Conservation (phyloP, 495 filamentous ascomycete genomes). For the Neurospora terricola region DNA sequence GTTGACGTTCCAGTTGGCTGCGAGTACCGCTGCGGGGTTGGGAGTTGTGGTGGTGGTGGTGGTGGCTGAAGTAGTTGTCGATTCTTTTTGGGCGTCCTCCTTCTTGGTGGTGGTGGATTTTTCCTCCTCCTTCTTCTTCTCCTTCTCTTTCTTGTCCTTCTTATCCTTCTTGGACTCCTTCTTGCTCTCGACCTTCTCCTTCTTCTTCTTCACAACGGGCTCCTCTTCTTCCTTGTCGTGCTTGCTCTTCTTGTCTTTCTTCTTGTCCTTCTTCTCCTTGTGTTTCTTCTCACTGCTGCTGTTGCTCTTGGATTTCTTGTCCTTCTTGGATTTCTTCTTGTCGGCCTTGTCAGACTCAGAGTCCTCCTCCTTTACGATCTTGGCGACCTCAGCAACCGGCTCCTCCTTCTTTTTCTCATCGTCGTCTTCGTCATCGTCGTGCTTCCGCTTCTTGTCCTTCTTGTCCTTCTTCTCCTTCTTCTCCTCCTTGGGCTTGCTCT, state of each 20-base stretch:
- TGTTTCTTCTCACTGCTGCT: slow-evolving; percentile 2
- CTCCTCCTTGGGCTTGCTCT: not conserved
- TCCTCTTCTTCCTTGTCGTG: not conserved
- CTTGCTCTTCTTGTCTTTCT: slow-evolving; percentile 1
- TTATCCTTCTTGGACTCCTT: slow-evolving; percentile 5
- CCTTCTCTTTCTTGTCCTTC: slow-evolving; percentile 9
- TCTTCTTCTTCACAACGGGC: not conserved
- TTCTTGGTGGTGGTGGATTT: not conserved
- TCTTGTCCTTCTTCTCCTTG: slow-evolving; percentile 4
- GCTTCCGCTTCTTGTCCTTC: slow-evolving; percentile 2
- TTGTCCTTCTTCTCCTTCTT: slow-evolving; percentile 9
- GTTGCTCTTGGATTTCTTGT: not conserved
- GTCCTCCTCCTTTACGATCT: slow-evolving; percentile 2
- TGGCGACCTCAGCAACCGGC: not conserved
- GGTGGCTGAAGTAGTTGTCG: not conserved
- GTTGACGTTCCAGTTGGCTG: slow-evolving; percentile 42
- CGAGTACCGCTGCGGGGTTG: slow-evolving; percentile 4
- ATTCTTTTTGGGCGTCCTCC: not conserved
- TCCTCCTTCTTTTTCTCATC: not conserved
- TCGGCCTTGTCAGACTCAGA: not conserved
- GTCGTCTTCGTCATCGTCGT: slow-evolving; percentile 3
- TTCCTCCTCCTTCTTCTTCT: slow-evolving; percentile 4
- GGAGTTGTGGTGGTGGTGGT: not conserved
- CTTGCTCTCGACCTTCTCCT: slow-evolving; percentile 1
- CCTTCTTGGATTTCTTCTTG: slow-evolving; percentile 3